Evolutionary conservation across 768 basidiomycete genomes (phyloP).

Genomic region (Boletus vermiculosoides): DNA sequence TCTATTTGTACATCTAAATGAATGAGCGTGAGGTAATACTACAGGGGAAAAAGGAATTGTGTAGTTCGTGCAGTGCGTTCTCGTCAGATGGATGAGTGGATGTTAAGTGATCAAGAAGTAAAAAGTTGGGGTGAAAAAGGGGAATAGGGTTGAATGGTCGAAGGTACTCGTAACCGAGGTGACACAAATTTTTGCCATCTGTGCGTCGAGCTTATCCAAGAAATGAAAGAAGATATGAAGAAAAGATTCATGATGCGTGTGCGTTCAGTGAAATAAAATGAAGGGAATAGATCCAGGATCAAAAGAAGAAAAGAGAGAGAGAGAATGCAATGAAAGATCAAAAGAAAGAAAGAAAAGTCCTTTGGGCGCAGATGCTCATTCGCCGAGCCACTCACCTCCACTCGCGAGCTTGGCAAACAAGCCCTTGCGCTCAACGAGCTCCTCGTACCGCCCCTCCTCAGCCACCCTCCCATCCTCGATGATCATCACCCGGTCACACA

Average conservation of each 20-base stretch:
- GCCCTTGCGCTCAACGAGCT: constrained; percentile 64
- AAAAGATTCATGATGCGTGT: background rate
- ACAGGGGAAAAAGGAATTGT: constrained; percentile 14
- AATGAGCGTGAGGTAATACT: constrained; percentile 26
- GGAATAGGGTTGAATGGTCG: constrained; percentile 17
- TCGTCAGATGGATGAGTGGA: background rate
- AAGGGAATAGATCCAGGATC: background rate
- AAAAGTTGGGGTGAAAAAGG: background rate
- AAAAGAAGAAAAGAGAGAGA: background rate
- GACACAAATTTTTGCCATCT: background rate
- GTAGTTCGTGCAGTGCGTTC: constrained; percentile 15
- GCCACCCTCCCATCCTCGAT: constrained; percentile 72
- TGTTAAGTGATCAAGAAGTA: background rate
- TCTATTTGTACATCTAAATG: constrained; percentile 5
- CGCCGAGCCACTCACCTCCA: constrained; percentile 66
- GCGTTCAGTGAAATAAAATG: background rate
- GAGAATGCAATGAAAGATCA: background rate
- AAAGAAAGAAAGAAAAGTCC: background rate
- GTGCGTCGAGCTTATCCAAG: background rate
- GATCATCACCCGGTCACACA: constrained; percentile 88
- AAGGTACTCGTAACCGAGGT: constrained; percentile 11
- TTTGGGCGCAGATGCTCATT: constrained; percentile 14
- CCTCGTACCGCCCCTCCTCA: constrained; percentile 76
- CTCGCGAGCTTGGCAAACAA: constrained; percentile 75
- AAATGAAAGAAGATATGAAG: background rate